Conservation (phyloP, 179 eudicot genomes). For the Beta lomatogona region DNA sequence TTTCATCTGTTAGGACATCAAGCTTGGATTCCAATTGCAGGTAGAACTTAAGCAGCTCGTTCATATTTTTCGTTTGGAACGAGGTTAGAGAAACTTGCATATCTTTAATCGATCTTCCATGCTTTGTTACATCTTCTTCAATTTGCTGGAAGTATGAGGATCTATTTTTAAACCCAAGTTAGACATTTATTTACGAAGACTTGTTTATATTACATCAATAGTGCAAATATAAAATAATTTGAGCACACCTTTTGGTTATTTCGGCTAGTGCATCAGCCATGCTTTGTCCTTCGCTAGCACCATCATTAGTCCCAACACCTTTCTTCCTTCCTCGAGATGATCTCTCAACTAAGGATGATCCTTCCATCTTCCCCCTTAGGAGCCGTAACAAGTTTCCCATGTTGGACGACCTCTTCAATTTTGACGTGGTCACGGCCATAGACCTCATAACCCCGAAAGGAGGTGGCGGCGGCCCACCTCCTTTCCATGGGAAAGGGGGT, state of each 20-base stretch:
- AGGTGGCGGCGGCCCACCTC: constrained; percentile 72
- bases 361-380: constrained; percentile 88
- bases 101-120: constrained; percentile 60
- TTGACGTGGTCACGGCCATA: constrained; percentile 58
- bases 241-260: constrained; percentile 79
- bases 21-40: constrained; percentile 68
- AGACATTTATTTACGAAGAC: not conserved
- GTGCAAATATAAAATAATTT: not conserved
- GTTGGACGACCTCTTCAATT: constrained; percentile 80
- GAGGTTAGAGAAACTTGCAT: constrained; percentile 52
- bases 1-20: constrained; percentile 87
- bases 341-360: constrained; percentile 54
- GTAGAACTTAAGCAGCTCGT: constrained; percentile 76
- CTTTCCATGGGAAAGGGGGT: constrained; percentile 44
- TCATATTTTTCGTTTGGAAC: constrained; percentile 84
- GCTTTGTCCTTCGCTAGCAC: constrained; percentile 65
- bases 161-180: constrained; percentile 32
- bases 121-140: constrained; percentile 75
- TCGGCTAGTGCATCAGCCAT: constrained; percentile 98
- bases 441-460: constrained; percentile 52
- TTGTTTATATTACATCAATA: not conserved
- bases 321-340: constrained; percentile 52
- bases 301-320: constrained; percentile 40
- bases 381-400: constrained; percentile 78
- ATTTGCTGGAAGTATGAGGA: constrained; percentile 88